Evolutionary conservation across 441 rosid genomes (phyloP).

Genomic region (Brassica balearica): DNA sequence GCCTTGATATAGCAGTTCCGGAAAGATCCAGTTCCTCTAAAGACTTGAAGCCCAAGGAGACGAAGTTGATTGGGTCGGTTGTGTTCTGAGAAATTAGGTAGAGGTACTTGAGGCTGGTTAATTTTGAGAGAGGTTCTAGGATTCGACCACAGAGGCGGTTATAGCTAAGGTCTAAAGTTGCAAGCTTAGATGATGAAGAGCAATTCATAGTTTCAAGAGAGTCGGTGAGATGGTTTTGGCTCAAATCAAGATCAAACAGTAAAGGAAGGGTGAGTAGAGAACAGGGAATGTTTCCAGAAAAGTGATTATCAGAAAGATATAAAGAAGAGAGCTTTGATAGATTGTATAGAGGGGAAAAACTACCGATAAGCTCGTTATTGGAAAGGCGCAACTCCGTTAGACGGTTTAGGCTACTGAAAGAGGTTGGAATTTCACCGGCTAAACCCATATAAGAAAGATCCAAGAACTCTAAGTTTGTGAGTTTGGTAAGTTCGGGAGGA

Average conservation of each 20-base stretch:
- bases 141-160: background rate
- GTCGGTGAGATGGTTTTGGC: background rate
- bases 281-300: background rate
- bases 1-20: background rate
- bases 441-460: background rate
- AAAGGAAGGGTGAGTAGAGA: background rate
- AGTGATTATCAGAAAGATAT: background rate
- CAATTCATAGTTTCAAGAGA: background rate
- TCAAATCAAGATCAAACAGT: background rate
- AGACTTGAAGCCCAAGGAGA: background rate
- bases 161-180: fast-evolving
- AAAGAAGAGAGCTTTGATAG: background rate
- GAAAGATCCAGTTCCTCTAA: background rate
- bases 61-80: background rate
- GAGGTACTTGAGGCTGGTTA: background rate
- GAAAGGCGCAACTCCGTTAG: background rate
- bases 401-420: background rate
- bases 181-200: background rate
- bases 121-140: background rate
- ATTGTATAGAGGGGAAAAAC: background rate
- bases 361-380: background rate
- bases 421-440: background rate
- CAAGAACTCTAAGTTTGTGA: background rate
- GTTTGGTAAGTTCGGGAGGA: background rate
- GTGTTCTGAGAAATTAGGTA: background rate